Evolutionary conservation across 805 yeast species (phyloP), one percentile per base, ranked within the genome.

Genomic region (Candida caryicola): DNA sequence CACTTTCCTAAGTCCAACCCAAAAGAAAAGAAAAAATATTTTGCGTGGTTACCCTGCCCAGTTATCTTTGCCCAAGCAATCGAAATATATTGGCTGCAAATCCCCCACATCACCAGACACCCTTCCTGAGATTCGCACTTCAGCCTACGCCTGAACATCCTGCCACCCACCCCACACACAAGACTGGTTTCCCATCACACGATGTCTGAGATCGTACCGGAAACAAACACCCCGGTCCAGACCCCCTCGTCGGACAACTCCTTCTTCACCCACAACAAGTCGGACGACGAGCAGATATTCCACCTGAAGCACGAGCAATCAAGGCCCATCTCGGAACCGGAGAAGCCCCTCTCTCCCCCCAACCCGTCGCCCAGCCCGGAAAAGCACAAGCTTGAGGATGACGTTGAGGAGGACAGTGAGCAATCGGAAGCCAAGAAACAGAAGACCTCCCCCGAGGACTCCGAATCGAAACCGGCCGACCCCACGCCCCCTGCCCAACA

Each of bases 291-390:
- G 12, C 8, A 25, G 41, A 25, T 21, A 41, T 34, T 31, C 34
- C 41, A 10, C 34, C 36, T 16, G 34, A 31, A 9, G 37, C 30
- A 14, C 19, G 36, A 18, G 17, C 33, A 4, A 13, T 30, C 27
- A 34, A 43, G 31, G 31, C 35, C 26, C 32, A 21, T 21, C 25
- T 32, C 37, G 7, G 50, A 52, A 33, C 59, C 63, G 0, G 69
- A 61, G 35, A 64, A 62, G 42, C 74, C 71, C 9, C 62, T 62
- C 32, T 69, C 71, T 30, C 76, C 71, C 12, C 75, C 74, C 6
- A 60, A 65, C 30, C 73, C 74, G 2, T 64, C 71, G 4, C 76
- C 76, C 5, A 59, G 66, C 17, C 71, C 71, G 0, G 66, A 56
- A 31, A 60, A 64, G 46, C 61, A 57, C 40, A 54, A 54, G 39